Percentiles rank a stretch among this genome's conserved stretches.
Conservation (phyloP, 768 basidiomycete species). For the Agaricus blazei region DNA sequence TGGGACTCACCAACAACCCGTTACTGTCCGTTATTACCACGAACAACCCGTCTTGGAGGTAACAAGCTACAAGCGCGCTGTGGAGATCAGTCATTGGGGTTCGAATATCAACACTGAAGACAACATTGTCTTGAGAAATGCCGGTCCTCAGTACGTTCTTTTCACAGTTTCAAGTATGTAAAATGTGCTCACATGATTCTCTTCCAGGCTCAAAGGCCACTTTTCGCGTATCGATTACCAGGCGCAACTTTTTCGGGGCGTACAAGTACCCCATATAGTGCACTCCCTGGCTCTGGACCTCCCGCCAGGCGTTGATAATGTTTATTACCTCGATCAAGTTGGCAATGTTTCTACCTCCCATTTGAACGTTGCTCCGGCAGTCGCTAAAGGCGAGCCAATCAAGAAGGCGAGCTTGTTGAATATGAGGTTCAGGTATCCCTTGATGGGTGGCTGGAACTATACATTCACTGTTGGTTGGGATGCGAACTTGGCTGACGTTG, state of each 20-base stretch:
- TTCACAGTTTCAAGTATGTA: not conserved
- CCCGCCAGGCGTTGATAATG: slow-evolving; percentile 74
- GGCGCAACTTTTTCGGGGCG: slow-evolving; percentile 63
- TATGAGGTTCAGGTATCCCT: slow-evolving; percentile 83
- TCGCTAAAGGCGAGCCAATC: slow-evolving; percentile 47
- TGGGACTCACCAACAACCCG: slow-evolving; percentile 52
- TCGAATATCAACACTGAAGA: slow-evolving; percentile 92
- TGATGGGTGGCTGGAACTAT: slow-evolving; percentile 98
- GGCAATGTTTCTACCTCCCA: slow-evolving; percentile 96
- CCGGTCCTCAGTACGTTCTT: slow-evolving; percentile 75
- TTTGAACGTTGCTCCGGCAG: slow-evolving; percentile 65
- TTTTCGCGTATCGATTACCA: slow-evolving; percentile 92
- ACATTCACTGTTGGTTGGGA: slow-evolving; percentile 94
- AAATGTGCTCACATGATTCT: slow-evolving; percentile 8
- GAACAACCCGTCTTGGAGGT: slow-evolving; percentile 81
- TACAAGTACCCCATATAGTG: slow-evolving; percentile 64
- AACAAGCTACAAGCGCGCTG: slow-evolving; percentile 62
- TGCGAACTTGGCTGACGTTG: slow-evolving; percentile 72
- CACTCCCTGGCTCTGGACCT: slow-evolving; percentile 73
- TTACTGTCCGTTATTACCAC: slow-evolving; percentile 76
- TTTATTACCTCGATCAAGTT: slow-evolving; percentile 88
- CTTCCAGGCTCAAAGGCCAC: slow-evolving; percentile 80
- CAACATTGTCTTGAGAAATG: slow-evolving; percentile 79
- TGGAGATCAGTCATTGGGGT: slow-evolving; percentile 97
- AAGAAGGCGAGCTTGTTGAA: slow-evolving; percentile 69